These are phyloP conservation scores for Acacia concinna DNA, from an alignment of 331 rosid genomes.

Conservation along the genomic window DNA sequence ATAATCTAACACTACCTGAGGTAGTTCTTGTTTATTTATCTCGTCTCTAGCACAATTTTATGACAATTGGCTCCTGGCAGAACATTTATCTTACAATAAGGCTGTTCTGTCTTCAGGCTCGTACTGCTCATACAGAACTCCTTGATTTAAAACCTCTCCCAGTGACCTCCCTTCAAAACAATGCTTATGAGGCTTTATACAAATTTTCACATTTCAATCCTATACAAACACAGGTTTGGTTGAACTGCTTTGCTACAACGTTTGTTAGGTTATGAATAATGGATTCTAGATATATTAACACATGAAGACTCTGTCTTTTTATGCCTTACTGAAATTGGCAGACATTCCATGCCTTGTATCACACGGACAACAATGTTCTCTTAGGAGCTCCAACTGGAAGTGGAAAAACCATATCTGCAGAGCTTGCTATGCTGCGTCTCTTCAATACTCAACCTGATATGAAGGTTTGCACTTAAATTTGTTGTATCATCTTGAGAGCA, in stretches of 20 bases:
- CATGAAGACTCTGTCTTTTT: slow-evolving; percentile 32
- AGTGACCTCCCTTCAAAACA: slow-evolving; percentile 76
- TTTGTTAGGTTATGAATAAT: slow-evolving; percentile 17
- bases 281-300: slow-evolving; percentile 15
- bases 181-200: slow-evolving; percentile 65
- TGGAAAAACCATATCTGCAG: slow-evolving; percentile 98
- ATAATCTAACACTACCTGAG: slow-evolving; percentile 86
- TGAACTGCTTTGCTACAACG: slow-evolving; percentile 20
- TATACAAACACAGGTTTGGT: slow-evolving; percentile 92
- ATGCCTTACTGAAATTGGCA: slow-evolving; percentile 42
- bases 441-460: slow-evolving; percentile 91
- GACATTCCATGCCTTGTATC: slow-evolving; percentile 90
- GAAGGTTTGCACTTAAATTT: slow-evolving; percentile 66
- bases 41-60: slow-evolving; percentile 7
- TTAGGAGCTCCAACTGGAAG: slow-evolving; percentile 99
- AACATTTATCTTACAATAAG: slow-evolving; percentile 34
- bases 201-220: slow-evolving; percentile 95
- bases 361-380: slow-evolving; percentile 86
- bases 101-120: slow-evolving; percentile 54
- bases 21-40: slow-evolving; percentile 36
- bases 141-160: slow-evolving; percentile 96
- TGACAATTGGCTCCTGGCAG: slow-evolving; percentile 24
- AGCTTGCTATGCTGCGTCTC: slow-evolving; percentile 95
- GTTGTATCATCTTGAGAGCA: slow-evolving; percentile 14
- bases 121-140: slow-evolving; percentile 89